These are phyloP conservation scores for Pulveroboletus sp. DNA, from an alignment of 768 basidiomycete species.

Conservation along the genomic window DNA sequence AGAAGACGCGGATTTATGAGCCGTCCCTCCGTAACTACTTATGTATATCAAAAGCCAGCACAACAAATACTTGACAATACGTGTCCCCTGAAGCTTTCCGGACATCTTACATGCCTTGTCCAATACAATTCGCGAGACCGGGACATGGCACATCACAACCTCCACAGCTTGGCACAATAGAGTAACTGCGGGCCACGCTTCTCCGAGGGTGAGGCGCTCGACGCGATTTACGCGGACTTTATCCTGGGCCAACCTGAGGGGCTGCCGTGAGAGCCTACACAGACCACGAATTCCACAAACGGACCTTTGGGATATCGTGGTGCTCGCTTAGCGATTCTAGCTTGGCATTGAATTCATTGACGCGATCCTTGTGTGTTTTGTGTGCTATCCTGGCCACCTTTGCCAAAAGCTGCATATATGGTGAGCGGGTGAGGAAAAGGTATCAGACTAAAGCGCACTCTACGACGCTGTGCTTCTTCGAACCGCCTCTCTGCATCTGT, in stretches of 20 bases:
- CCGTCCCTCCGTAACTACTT: conserved; percentile 34
- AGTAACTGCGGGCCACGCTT: conserved; percentile 7
- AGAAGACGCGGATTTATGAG: conserved; percentile 32
- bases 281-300: conserved; percentile 23
- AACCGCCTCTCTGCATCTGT: conserved; percentile 87
- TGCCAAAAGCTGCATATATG: conserved; percentile 54
- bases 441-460: conserved; percentile 47
- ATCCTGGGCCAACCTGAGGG: conserved; percentile 79
- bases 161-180: conserved; percentile 16
- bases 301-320: conserved; percentile 90
- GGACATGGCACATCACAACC: conserved; percentile 15
- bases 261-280: conserved; percentile 27
- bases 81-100: conserved; percentile 22
- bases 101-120: conserved; percentile 23
- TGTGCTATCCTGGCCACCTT: conserved; percentile 71
- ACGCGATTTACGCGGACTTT: conserved; percentile 39
- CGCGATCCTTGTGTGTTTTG: conserved; percentile 92
- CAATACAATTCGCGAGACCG: conserved; percentile 8
- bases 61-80: conserved; percentile 36
- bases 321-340: conserved; percentile 86
- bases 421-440: conserved; percentile 6
- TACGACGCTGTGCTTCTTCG: conserved; percentile 76
- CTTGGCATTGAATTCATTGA: conserved; percentile 83
- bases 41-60: conserved; percentile 28
- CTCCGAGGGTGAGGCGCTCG: conserved; percentile 17